Percentiles rank a stretch among this genome's conserved stretches.
Evolutionary conservation across 108 stramenopile genomes (phyloP).

Genomic region (Nannochloropsis oceanica): DNA sequence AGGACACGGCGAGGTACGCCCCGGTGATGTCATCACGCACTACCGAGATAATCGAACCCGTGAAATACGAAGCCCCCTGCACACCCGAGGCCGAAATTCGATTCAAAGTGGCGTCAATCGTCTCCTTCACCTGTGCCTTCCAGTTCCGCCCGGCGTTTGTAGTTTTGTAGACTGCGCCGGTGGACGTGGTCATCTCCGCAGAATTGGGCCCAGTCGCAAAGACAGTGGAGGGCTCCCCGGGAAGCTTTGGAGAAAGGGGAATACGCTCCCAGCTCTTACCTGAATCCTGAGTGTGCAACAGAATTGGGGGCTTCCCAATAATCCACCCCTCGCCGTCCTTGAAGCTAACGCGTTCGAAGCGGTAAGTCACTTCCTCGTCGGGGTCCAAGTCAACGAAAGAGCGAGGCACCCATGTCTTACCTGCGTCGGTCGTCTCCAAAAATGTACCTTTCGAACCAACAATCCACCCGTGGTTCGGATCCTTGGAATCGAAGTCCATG

Average conservation of each 20-base stretch:
- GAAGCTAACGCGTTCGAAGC: slow-evolving; percentile 55
- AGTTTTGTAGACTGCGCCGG: slow-evolving; percentile 78
- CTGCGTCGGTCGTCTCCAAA: slow-evolving; percentile 85
- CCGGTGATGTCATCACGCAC: slow-evolving; percentile 49
- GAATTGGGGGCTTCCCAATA: slow-evolving; percentile 78
- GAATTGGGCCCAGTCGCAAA: slow-evolving; percentile 60
- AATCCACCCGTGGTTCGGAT: slow-evolving; percentile 70
- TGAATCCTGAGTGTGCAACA: slow-evolving; percentile 78
- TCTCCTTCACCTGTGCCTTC: slow-evolving; percentile 90
- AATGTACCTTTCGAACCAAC: slow-evolving; percentile 92
- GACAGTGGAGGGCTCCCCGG: slow-evolving; percentile 80
- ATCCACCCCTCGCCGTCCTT: slow-evolving; percentile 85
- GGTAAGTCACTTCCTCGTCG: slow-evolving; percentile 73
- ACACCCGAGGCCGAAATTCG: slow-evolving; percentile 72
- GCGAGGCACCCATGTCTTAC: slow-evolving; percentile 73
- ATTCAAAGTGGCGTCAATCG: slow-evolving; percentile 91
- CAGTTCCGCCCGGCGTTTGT: slow-evolving; percentile 89
- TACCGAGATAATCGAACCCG: slow-evolving; percentile 55
- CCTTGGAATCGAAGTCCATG: slow-evolving; percentile 73
- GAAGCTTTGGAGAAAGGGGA: slow-evolving; percentile 87
- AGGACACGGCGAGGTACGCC: slow-evolving; percentile 69
- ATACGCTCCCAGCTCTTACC: slow-evolving; percentile 90
- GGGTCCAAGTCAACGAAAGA: slow-evolving; percentile 85
- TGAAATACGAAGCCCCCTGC: slow-evolving; percentile 81
- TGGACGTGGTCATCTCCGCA: slow-evolving; percentile 88